Evolutionary conservation across 2,329 filamentous ascomycete species (phyloP).

Genomic region (Claviceps citrina): DNA sequence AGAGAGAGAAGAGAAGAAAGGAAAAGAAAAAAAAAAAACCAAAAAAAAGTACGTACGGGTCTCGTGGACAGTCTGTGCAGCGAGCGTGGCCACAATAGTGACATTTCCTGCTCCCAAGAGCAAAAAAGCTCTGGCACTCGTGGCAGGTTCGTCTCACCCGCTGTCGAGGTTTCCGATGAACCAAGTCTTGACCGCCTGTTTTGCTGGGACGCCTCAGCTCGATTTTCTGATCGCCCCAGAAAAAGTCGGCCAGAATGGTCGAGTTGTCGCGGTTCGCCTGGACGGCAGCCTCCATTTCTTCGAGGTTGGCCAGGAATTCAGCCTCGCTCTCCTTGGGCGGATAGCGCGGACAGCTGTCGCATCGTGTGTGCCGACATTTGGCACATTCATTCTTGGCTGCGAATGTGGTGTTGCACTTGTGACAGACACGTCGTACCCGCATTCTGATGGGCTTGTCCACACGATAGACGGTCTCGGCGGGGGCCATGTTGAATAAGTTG

Average conservation of each 20-base stretch:
- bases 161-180: constrained; percentile 57
- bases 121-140: constrained; percentile 51
- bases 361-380: constrained; percentile 65
- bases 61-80: constrained; percentile 67
- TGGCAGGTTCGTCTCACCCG: constrained; percentile 64
- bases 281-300: constrained; percentile 31
- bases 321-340: constrained; percentile 49
- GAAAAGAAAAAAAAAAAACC: neutral
- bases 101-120: constrained; percentile 45
- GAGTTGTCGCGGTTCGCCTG: constrained; percentile 44
- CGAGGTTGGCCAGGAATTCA: constrained; percentile 36
- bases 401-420: constrained; percentile 63
- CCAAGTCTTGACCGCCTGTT: constrained; percentile 52
- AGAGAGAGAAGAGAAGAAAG: neutral
- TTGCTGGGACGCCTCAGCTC: constrained; percentile 48
- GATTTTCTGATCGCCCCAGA: constrained; percentile 30
- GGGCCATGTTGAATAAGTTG: constrained; percentile 34
- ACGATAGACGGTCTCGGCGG: constrained; percentile 41
- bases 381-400: constrained; percentile 57
- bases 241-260: constrained; percentile 34
- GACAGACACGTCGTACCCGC: constrained; percentile 65
- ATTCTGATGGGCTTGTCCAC: constrained; percentile 65
- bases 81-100: constrained; percentile 53
- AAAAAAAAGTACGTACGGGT: constrained; percentile 46
- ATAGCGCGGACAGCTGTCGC: constrained; percentile 63